These are phyloP conservation scores for Antarctomyces pellizariae DNA, from an alignment of 495 filamentous ascomycete genomes.

Conservation along the genomic window DNA sequence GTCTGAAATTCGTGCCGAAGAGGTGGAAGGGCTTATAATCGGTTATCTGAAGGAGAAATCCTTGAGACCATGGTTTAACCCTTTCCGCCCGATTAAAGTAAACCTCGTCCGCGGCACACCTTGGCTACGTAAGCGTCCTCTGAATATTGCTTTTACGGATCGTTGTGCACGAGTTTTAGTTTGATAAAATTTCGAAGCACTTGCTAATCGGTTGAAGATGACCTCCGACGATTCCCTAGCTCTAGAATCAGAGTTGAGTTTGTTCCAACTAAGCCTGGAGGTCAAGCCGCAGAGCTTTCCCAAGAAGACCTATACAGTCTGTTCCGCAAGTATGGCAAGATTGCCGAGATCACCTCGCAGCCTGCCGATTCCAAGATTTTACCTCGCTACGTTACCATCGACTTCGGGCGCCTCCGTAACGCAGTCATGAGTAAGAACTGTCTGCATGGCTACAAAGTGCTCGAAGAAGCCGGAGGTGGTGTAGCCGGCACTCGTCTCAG, in stretches of 20 bases:
- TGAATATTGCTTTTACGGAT: too few relatives aligned
- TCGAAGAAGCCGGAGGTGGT: slow-evolving; percentile 40
- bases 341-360: slow-evolving; percentile 57
- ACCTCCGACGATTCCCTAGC: slow-evolving; percentile 66
- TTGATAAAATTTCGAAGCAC: too few relatives aligned
- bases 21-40: slow-evolving; percentile 27
- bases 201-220: too few relatives aligned
- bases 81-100: slow-evolving; percentile 43
- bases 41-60: slow-evolving; percentile 38
- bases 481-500: slow-evolving; percentile 50
- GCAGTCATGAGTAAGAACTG: slow-evolving; percentile 73
- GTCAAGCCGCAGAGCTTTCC: slow-evolving; percentile 45
- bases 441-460: slow-evolving; percentile 60
- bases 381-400: slow-evolving; percentile 56
- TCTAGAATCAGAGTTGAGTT: slow-evolving; percentile 62
- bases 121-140: too few relatives aligned
- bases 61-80: slow-evolving; percentile 75
- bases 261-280: slow-evolving; percentile 38
- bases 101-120: slow-evolving; percentile 60
- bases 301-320: slow-evolving; percentile 69
- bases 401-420: slow-evolving; percentile 43
- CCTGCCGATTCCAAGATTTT: slow-evolving; percentile 61
- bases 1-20: slow-evolving; percentile 22
- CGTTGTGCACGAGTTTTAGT: too few relatives aligned
- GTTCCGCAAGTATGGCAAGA: slow-evolving; percentile 79